These are phyloP conservation scores for Hirsutella thompsonii DNA, from an alignment of 2,329 filamentous ascomycete genomes.

Conservation along the genomic window DNA sequence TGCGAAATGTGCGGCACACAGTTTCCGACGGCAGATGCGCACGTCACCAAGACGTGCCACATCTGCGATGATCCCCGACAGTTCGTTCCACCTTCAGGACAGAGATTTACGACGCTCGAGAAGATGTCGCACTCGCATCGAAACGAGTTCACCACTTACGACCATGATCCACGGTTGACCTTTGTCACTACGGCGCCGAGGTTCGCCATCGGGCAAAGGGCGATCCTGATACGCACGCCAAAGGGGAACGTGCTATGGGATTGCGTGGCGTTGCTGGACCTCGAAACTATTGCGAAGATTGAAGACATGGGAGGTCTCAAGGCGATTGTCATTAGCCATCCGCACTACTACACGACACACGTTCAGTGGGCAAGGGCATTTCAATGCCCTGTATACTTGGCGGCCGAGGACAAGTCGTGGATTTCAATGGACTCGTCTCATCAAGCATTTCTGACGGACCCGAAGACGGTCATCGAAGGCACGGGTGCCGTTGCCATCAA, in stretches of 20 bases:
- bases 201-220: conserved; percentile 64
- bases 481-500: conserved; percentile 51
- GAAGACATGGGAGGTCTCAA: conserved; percentile 48
- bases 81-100: conserved; percentile 44
- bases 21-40: background rate
- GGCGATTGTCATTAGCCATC: conserved; percentile 67
- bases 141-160: conserved; percentile 40
- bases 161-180: conserved; percentile 28
- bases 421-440: conserved; percentile 30
- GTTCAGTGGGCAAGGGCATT: conserved; percentile 61
- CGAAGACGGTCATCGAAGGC: conserved; percentile 25
- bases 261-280: conserved; percentile 56
- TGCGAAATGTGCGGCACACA: conserved; percentile 62
- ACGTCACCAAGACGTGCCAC: conserved; percentile 17
- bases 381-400: conserved; percentile 55
- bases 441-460: conserved; percentile 32
- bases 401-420: conserved; percentile 55
- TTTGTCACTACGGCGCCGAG: conserved; percentile 39
- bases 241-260: conserved; percentile 71
- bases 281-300: conserved; percentile 45
- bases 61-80: conserved; percentile 45
- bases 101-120: conserved; percentile 51
- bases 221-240: conserved; percentile 52
- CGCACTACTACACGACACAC: conserved; percentile 72
- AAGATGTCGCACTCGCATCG: conserved; percentile 28